Base-by-base conservation (phyloP, 2,329 filamentous ascomycete species). In the Ophiostoma himal-ulmi region DNA sequence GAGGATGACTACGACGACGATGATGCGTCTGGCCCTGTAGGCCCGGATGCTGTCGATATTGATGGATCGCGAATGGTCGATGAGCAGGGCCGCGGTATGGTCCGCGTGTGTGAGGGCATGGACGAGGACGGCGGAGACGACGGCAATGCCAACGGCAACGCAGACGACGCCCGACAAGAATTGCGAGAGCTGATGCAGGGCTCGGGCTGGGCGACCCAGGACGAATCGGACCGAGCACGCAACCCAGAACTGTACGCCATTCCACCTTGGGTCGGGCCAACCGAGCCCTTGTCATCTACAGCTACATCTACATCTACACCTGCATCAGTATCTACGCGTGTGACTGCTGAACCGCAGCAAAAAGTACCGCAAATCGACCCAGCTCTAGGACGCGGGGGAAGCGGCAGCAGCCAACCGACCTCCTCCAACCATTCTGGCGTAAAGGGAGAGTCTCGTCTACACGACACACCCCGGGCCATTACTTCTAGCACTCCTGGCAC, bases 41-140 rank as follows among this genome's bases (percentile, higher is more conserved):
- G 79, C 1, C 82, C 84, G 44, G 86, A 88, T 70, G 87, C 86
- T 0, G 74, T 88, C 13, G 89, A 93, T 77, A 80, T 88, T 20
- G 83, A 92, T 74, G 90, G 91, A 7, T 41, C 69, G 0, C 85
- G 82, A 69, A 84, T 94, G 65, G 78, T 89, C 30, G 91, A 94
- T 76, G 81, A 82, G 10, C 85, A 90, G 69, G 92, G 90, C 0
- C 83, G 85, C 26, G 84, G 85, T 14, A 83, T 96, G 83, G 81
- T 94, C 72, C 91, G 87, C 75, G 87, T 95, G 0, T 95, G 92
- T 76, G 89, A 89, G 72, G 89, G 91, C 64, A 76, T 83, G 52
- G 75, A 75, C 2, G 83, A 85, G 52, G 88, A 89, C 70, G 87
- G 90, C 70, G 62, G 20, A 2, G 62, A 14, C 36, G 39, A 11